These are phyloP conservation scores for Annulohypoxylon bovei DNA, from an alignment of 495 filamentous ascomycete genomes.

Conservation along the genomic window DNA sequence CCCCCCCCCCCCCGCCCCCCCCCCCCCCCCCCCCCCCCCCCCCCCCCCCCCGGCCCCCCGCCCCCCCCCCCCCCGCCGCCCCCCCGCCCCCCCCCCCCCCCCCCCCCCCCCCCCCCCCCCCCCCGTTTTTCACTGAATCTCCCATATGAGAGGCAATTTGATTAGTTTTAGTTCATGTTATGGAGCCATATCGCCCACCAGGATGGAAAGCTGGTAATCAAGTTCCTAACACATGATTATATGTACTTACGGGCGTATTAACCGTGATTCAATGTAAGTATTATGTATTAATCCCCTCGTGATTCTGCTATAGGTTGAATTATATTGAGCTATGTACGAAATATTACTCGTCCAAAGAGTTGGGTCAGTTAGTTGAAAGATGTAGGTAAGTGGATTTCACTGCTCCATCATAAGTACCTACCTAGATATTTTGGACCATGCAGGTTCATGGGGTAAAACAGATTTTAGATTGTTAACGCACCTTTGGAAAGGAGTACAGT, in stretches of 20 bases:
- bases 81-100: too few relatives aligned
- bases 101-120: too few relatives aligned
- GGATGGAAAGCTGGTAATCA: background rate
- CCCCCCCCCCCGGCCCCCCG: too few relatives aligned
- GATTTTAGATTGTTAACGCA: background rate
- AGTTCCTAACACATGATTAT: background rate
- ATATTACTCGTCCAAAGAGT: background rate
- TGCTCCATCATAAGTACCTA: background rate
- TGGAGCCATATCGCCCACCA: background rate
- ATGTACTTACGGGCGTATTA: background rate
- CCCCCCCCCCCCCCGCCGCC: too few relatives aligned
- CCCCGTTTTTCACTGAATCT: background rate
- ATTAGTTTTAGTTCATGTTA: background rate
- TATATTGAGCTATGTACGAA: background rate
- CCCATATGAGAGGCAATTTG: background rate
- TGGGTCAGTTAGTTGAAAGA: background rate
- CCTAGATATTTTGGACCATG: background rate
- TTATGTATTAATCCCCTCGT: conserved; percentile 1
- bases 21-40: too few relatives aligned
- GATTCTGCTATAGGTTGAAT: background rate
- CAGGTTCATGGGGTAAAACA: background rate
- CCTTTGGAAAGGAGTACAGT: background rate
- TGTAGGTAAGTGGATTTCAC: background rate
- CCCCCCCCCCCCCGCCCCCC: too few relatives aligned
- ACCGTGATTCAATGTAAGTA: background rate